These are phyloP conservation scores for Setomelanomma holmii DNA, from an alignment of 2,329 filamentous ascomycete genomes.

Conservation along the genomic window DNA sequence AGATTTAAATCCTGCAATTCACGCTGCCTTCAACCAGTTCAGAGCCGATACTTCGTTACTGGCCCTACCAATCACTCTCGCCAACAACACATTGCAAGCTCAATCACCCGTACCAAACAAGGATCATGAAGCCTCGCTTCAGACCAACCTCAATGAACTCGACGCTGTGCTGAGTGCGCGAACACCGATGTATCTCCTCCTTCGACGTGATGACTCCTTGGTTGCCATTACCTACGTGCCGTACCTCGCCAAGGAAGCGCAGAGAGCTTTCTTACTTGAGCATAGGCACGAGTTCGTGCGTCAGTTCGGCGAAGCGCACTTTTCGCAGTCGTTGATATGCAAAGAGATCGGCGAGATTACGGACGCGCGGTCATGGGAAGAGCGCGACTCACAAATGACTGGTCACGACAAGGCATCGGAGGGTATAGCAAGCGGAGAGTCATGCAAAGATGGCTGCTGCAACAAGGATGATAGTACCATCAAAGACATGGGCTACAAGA, in stretches of 20 bases:
- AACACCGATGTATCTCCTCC: slow-evolving; percentile 26
- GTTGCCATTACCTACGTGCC: slow-evolving; percentile 35
- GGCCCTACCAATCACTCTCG: too few species aligned
- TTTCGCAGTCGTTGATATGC: slow-evolving; percentile 30
- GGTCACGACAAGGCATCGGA: neutral
- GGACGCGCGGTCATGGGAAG: slow-evolving; percentile 34
- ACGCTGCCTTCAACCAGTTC: too few species aligned
- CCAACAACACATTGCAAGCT: slow-evolving; percentile 9
- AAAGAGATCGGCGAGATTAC: slow-evolving; percentile 36
- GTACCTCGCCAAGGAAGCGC: slow-evolving; percentile 15
- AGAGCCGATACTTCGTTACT: too few species aligned
- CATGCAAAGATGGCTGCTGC: neutral
- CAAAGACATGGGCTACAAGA: slow-evolving; percentile 28
- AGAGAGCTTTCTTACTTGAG: slow-evolving; percentile 18
- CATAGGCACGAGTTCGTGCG: slow-evolving; percentile 16
- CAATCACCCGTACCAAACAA: too few species aligned
- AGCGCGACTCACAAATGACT: slow-evolving; percentile 9
- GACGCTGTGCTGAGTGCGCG: slow-evolving; percentile 20
- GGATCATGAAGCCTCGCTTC: slow-evolving; percentile 7
- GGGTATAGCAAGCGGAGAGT: neutral
- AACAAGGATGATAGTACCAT: neutral
- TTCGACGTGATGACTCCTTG: slow-evolving; percentile 20
- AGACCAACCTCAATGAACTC: slow-evolving; percentile 23
- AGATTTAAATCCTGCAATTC: too few species aligned
- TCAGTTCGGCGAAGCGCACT: slow-evolving; percentile 19